Evolutionary conservation across 306 rosid species (phyloP).

Genomic region (Pterocarpus macrocarpus): DNA sequence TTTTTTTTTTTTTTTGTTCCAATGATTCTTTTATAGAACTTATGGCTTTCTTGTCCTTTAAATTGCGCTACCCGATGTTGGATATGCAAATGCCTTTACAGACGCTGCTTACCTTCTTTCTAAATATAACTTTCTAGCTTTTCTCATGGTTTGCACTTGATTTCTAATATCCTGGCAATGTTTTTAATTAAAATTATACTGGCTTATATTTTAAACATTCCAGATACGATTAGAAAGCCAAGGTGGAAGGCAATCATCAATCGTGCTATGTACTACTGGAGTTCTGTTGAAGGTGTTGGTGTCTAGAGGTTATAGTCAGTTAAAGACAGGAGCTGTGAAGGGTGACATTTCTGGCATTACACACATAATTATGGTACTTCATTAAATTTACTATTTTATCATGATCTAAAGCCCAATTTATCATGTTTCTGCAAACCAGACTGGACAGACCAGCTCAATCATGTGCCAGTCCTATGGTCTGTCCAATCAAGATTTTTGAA

Average conservation of each 20-base stretch:
- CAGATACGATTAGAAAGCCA: conserved; percentile 90
- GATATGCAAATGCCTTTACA: not conserved
- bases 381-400: conserved; percentile 8
- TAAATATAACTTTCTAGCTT: conserved; percentile 22
- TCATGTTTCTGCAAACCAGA: too few species aligned
- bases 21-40: conserved; percentile 9
- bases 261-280: conserved; percentile 94
- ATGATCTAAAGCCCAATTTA: conserved; percentile 21
- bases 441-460: not conserved
- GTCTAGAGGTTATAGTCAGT: conserved; percentile 54
- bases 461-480: too few species aligned
- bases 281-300: conserved; percentile 81
- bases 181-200: not conserved
- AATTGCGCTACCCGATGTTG: not conserved
- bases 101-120: conserved; percentile 32
- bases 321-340: conserved; percentile 43
- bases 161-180: too few species aligned
- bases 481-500: too few species aligned
- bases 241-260: conserved; percentile 87
- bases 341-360: conserved; percentile 67
- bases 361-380: conserved; percentile 88
- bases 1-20: not conserved
- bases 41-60: conserved; percentile 15
- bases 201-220: conserved; percentile 42
- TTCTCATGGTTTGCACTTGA: conserved; percentile 28